These are phyloP conservation scores for Mycena epipterygia DNA, from an alignment of 768 basidiomycete species.

Conservation along the genomic window DNA sequence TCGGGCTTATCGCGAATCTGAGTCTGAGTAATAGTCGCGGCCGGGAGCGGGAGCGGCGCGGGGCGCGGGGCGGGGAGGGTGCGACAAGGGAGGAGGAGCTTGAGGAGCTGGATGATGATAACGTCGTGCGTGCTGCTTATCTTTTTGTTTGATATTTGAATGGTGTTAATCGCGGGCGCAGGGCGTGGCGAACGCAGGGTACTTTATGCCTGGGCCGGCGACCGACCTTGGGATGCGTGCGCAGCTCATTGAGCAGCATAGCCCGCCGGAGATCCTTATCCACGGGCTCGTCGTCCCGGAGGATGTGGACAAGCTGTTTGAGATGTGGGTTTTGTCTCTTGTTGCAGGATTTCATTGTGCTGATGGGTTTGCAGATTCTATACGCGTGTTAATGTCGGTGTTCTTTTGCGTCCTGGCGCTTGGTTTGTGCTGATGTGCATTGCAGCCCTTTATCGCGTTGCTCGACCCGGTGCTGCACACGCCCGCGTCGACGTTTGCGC, in stretches of 20 bases:
- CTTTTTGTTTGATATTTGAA: background rate
- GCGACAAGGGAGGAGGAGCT: slow-evolving; percentile 54
- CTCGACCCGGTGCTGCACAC: slow-evolving; percentile 89
- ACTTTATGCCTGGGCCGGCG: slow-evolving; percentile 86
- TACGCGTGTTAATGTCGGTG: slow-evolving; percentile 74
- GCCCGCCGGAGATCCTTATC: slow-evolving; percentile 84
- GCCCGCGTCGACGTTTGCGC: slow-evolving; percentile 80
- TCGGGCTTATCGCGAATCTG: slow-evolving; percentile 82
- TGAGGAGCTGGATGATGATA: slow-evolving; percentile 66
- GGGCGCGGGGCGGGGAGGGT: slow-evolving; percentile 50
- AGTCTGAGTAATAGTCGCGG: slow-evolving; percentile 70
- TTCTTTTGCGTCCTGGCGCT: background rate
- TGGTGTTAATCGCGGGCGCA: slow-evolving; percentile 41
- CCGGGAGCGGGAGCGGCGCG: slow-evolving; percentile 56
- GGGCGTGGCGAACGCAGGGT: slow-evolving; percentile 87
- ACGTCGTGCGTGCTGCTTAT: slow-evolving; percentile 62
- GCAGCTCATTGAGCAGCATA: slow-evolving; percentile 80
- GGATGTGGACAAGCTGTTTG: slow-evolving; percentile 87
- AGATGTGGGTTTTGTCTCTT: slow-evolving; percentile 69
- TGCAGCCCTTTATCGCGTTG: slow-evolving; percentile 77
- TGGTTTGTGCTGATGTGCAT: background rate
- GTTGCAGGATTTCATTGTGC: slow-evolving; percentile 6
- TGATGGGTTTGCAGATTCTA: slow-evolving; percentile 67
- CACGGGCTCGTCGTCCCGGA: slow-evolving; percentile 83
- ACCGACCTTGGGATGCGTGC: slow-evolving; percentile 79